phyloP scores from a whole-genome alignment of 352 stramenopile genomes.

The Paralagenidium karlingii region DNA sequence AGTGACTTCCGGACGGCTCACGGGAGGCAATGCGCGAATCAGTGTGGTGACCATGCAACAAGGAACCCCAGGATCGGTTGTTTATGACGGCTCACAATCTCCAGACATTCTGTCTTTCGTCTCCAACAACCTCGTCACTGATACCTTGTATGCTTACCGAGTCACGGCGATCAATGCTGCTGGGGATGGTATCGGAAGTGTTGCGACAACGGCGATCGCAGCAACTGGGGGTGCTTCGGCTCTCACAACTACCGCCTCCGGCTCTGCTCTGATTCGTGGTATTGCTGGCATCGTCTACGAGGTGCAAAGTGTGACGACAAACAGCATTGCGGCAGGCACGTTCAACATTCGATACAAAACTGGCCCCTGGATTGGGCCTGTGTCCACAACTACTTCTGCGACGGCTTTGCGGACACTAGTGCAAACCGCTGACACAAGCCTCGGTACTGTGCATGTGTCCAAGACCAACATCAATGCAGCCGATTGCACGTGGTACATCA shows the following conservation, averaged over 20 bases:
- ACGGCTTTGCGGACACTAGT: constrained; percentile 28
- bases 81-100: constrained; percentile 85
- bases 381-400: constrained; percentile 25
- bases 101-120: constrained; percentile 73
- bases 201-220: constrained; percentile 84
- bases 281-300: constrained; percentile 93
- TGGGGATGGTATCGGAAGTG: constrained; percentile 78
- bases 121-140: constrained; percentile 69
- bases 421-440: constrained; percentile 8
- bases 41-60: constrained; percentile 65
- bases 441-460: constrained; percentile 54
- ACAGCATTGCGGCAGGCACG: constrained; percentile 10
- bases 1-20: constrained; percentile 82
- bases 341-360: constrained; percentile 40
- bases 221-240: constrained; percentile 82
- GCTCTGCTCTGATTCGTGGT: constrained; percentile 70
- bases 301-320: constrained; percentile 84
- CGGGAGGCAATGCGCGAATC: constrained; percentile 37
- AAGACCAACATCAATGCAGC: constrained; percentile 25
- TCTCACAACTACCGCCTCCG: constrained; percentile 80
- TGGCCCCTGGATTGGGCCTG: constrained; percentile 17
- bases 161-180: constrained; percentile 88
- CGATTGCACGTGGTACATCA: constrained; percentile 70
- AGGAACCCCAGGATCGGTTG: constrained; percentile 79
- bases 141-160: constrained; percentile 89